Evolutionary conservation across 2,329 filamentous ascomycete genomes (phyloP).

Genomic region (Monilinia fructigena): DNA sequence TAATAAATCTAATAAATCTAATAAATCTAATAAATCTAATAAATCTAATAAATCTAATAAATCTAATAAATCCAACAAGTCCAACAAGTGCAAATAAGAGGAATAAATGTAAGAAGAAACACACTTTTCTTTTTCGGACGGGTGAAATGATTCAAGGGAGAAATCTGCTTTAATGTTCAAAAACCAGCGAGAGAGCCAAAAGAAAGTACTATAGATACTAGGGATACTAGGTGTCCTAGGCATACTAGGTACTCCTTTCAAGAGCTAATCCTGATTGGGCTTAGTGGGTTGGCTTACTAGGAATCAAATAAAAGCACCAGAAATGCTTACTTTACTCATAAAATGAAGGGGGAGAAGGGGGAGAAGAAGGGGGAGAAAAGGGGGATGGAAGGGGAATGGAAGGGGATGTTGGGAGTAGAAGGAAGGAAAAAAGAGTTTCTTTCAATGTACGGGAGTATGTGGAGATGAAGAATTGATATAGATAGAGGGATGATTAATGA

Average conservation of each 20-base stretch:
- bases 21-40: too few species aligned
- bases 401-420: not conserved
- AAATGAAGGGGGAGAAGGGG: constrained; percentile 5
- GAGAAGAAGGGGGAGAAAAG: too few species aligned
- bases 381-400: not conserved
- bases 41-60: too few species aligned
- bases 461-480: too few species aligned
- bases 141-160: not conserved
- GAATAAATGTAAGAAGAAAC: too few species aligned
- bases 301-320: not conserved
- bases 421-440: not conserved
- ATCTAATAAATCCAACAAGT: too few species aligned
- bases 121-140: too few species aligned
- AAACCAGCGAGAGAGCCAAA: not conserved
- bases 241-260: not conserved
- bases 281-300: not conserved
- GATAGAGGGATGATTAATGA: not conserved
- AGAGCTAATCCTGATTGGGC: not conserved
- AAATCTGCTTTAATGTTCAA: constrained; percentile 17
- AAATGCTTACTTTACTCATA: not conserved
- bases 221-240: too few species aligned
- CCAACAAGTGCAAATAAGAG: too few species aligned
- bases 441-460: too few species aligned
- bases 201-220: not conserved
- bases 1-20: too few species aligned